Conservation (phyloP, 1,139 yeast species). For the Yamadazyma siamensis region DNA sequence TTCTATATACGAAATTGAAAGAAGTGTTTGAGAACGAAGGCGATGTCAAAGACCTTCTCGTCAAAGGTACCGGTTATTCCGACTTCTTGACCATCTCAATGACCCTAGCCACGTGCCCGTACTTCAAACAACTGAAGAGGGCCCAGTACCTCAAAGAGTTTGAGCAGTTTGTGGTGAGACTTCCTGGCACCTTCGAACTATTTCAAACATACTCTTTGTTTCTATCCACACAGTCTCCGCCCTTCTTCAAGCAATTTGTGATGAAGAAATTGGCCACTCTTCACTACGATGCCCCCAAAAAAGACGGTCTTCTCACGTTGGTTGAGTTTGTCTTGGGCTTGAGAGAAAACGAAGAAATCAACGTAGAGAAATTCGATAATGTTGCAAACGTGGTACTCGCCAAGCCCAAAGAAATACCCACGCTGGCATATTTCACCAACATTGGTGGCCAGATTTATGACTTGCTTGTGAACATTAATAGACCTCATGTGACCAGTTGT, state of each 20-base stretch:
- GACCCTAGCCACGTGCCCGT: slow-evolving; percentile 47
- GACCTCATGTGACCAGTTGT: slow-evolving; percentile 60
- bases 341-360: slow-evolving; percentile 68
- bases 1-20: slow-evolving; percentile 33
- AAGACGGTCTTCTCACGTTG: slow-evolving; percentile 66
- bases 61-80: slow-evolving; percentile 69
- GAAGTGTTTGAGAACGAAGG: slow-evolving; percentile 36
- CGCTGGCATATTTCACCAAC: slow-evolving; percentile 48
- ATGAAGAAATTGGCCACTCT: slow-evolving; percentile 47
- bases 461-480: slow-evolving; percentile 54
- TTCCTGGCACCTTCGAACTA: slow-evolving; percentile 61
- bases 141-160: slow-evolving; percentile 12
- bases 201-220: slow-evolving; percentile 54
- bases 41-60: slow-evolving; percentile 54
- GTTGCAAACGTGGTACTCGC: slow-evolving; percentile 60
- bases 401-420: slow-evolving; percentile 52
- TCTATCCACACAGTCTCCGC: slow-evolving; percentile 39
- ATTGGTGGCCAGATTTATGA: slow-evolving; percentile 61
- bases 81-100: slow-evolving; percentile 61
- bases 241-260: slow-evolving; percentile 41
- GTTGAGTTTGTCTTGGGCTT: slow-evolving; percentile 77
- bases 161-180: slow-evolving; percentile 13
- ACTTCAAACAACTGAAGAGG: slow-evolving; percentile 14
- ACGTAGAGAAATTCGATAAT: slow-evolving; percentile 60
- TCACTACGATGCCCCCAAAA: slow-evolving; percentile 49